phyloP scores from a whole-genome alignment of 202 grass and related monocot species.

The Elaeis oleifera region DNA sequence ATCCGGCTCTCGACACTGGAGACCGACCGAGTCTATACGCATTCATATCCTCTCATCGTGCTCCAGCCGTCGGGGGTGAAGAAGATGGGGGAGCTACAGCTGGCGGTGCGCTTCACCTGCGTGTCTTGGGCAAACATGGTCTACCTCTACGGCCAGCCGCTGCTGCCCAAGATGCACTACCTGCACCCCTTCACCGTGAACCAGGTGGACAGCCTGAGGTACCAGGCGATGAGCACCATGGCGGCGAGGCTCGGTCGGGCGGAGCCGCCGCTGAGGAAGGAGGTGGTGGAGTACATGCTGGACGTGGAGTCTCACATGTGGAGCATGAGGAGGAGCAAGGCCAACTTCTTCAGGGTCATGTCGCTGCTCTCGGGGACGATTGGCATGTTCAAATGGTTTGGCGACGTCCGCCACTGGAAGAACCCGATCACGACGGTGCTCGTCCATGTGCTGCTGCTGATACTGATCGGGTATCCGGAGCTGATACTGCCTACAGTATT shows the following conservation, averaged over 20 bases:
- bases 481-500: conserved; percentile 60
- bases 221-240: conserved; percentile 47
- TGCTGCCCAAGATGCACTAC: conserved; percentile 62
- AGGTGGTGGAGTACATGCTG: conserved; percentile 64
- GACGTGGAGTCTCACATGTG: conserved; percentile 53
- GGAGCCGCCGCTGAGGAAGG: conserved; percentile 55
- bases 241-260: conserved; percentile 46
- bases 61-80: conserved; percentile 46
- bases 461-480: conserved; percentile 90
- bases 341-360: conserved; percentile 43
- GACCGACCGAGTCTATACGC: conserved; percentile 79
- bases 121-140: conserved; percentile 38
- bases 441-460: conserved; percentile 76
- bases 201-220: conserved; percentile 47
- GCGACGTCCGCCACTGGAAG: conserved; percentile 62
- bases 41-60: conserved; percentile 42
- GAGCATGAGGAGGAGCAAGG: conserved; percentile 71
- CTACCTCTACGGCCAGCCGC: conserved; percentile 32
- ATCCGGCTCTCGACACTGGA: conserved; percentile 80
- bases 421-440: conserved; percentile 71
- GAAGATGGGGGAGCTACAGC: conserved; percentile 59
- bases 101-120: conserved; percentile 60
- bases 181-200: conserved; percentile 33
- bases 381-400: conserved; percentile 54
- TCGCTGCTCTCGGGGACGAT: conserved; percentile 40